Conservation (phyloP, 1,139 yeast genomes). For the Entelexis sorbosivorans region DNA sequence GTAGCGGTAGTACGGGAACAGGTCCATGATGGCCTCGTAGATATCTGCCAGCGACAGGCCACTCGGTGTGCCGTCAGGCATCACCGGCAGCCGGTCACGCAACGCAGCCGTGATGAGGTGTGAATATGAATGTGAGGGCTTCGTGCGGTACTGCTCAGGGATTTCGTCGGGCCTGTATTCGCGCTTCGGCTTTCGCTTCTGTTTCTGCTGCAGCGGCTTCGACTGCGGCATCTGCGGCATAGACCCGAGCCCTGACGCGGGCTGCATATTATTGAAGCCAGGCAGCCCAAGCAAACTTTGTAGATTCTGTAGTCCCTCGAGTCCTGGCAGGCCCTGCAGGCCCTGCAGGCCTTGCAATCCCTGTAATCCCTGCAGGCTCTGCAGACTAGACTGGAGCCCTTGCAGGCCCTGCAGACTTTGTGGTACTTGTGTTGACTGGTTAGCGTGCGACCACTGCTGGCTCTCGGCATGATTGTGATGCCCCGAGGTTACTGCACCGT, state of each 20-base stretch:
- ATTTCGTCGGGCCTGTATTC: slow-evolving; percentile 47
- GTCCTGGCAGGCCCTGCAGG: slow-evolving; percentile 13
- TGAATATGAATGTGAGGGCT: slow-evolving; percentile 73
- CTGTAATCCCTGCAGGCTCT: slow-evolving; percentile 11
- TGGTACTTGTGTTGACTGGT: neutral
- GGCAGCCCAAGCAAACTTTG: slow-evolving; percentile 14
- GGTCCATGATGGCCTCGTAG: slow-evolving; percentile 71
- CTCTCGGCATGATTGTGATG: neutral
- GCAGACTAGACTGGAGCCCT: slow-evolving; percentile 1
- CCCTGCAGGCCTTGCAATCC: slow-evolving; percentile 11
- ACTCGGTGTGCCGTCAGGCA: slow-evolving; percentile 33
- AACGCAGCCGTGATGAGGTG: slow-evolving; percentile 70
- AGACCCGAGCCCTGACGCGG: slow-evolving; percentile 18
- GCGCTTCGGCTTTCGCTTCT: slow-evolving; percentile 24
- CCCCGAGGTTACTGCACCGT: neutral
- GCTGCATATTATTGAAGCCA: slow-evolving; percentile 11
- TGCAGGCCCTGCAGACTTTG: slow-evolving; percentile 9
- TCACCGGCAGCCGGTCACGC: slow-evolving; percentile 43
- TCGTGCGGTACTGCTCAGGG: slow-evolving; percentile 72
- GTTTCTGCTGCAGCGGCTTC: slow-evolving; percentile 11
- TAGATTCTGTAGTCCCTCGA: slow-evolving; percentile 9
- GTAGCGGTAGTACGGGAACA: slow-evolving; percentile 82
- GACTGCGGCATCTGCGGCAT: slow-evolving; percentile 11
- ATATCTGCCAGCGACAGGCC: slow-evolving; percentile 82
- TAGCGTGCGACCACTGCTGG: neutral